Evolutionary conservation across 306 rosid species (phyloP), one percentile per base, ranked within the genome.

Genomic region (Prunus armeniaca): DNA sequence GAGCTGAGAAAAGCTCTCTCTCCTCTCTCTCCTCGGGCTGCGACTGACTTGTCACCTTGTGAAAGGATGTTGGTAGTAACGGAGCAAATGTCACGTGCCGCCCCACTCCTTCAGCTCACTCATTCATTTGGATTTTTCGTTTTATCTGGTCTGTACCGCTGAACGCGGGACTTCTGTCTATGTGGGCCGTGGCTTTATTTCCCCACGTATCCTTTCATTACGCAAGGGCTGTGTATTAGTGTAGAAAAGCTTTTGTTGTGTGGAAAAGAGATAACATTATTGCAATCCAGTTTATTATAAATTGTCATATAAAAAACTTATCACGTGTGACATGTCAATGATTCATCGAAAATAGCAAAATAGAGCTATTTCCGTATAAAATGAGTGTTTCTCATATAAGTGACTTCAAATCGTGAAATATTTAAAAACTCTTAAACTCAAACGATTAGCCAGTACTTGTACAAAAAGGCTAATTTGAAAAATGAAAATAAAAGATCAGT

Each of bases 21-120:
- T 1, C 41, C 38, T 32, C 8, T 6, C 41, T 38, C 43, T 7
- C 15, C 15, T 11, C 15, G 20, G 57, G 2, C 20, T 52, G 57
- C 15, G 20, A 17, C 57, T 52, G 57, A 18, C 22, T 52, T 52
- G 57, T 18, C 57, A 52, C 57, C 20, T 52, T 74, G 43, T 2
- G 27, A 30, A 72, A 52, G 67, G 80, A 66, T 78, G 87, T 72
- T 76, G 87, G 81, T 70, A 84, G 79, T 30, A 38, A 65, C 61
- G 89, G 80, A 71, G 71, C 84, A 78, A 82, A 79, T 19, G 86
- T 87, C 91, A 89, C 93, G 91, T 88, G 93, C 74, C 70, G 28
- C 71, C 65, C 76, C 75, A 27, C 56, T 71, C 72, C 74, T 56
- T 6, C 19, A 70, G 32, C 83, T 61, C 78, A 62, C 12, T 28